Evolutionary conservation across 73 alveolate genomes (phyloP), one percentile per base, ranked within the genome.

Genomic region (Paramecium biaurelia): DNA sequence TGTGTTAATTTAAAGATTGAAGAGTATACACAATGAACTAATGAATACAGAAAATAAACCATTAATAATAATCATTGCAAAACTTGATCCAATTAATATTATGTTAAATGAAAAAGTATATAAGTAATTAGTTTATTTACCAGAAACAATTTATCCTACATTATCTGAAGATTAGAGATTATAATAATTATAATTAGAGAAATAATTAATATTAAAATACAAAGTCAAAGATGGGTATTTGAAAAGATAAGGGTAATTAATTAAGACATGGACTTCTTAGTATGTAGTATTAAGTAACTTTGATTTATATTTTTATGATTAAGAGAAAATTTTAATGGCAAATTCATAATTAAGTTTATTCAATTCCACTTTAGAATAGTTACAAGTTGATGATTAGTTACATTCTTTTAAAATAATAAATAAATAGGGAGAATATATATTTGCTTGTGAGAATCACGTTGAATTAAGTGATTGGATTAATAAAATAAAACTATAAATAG

Each of bases 101-200:
- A 45, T 42, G 15, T 14, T 79, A 15, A 79, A 79, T 79, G 90
- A 79, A 45, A 79, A 79, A 35, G 90, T 79, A 2, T 79, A 79
- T 79, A 79, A 45, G 20, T 23, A 79, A 26, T 43, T 79, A 47
- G 28, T 79, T 0, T 79, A 79, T 45, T 42, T 79, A 79, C 90
- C 90, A 7, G 90, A 79, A 45, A 79, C 90, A 0, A 79, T 79
- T 0, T 79, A 30, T 79, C 90, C 90, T 42, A 41, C 47, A 79
- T 42, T 21, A 79, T 21, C 45, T 5, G 45, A 79, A 45, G 24
- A 18, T 38, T 41, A 79, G 15, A 34, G 24, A 45, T 79, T 79
- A 23, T 43, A 79, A 45, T 45, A 79, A 24, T 47, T 79, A 8
- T 4, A 79, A 43, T 20, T 43, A 23, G 70, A 79, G 56, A 79